These are phyloP conservation scores for Apiospora malaysiana DNA, from an alignment of 2,329 filamentous ascomycete species.

Conservation along the genomic window DNA sequence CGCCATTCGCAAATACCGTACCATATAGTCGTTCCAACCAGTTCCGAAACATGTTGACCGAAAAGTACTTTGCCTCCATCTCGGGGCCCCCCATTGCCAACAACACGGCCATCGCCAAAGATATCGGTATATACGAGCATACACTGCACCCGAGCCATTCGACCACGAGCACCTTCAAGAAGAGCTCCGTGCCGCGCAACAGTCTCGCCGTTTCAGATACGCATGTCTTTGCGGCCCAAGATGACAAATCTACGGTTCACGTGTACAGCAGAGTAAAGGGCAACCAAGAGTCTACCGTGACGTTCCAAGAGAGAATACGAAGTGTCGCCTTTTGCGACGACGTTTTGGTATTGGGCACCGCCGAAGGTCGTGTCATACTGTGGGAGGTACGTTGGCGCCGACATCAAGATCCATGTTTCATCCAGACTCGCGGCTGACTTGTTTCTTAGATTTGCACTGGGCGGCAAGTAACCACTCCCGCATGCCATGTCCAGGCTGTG, in stretches of 20 bases:
- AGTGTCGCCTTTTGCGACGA: slow-evolving; percentile 76
- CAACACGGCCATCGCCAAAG: slow-evolving; percentile 71
- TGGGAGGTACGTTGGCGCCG: slow-evolving; percentile 76
- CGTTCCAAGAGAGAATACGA: slow-evolving; percentile 85
- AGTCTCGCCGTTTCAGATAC: slow-evolving; percentile 79
- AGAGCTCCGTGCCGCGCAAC: slow-evolving; percentile 81
- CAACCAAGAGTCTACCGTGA: slow-evolving; percentile 86
- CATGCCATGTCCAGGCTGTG: slow-evolving; percentile 80
- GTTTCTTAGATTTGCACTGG: slow-evolving; percentile 70
- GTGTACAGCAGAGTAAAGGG: slow-evolving; percentile 86
- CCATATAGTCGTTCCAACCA: not conserved
- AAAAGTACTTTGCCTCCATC: slow-evolving; percentile 65
- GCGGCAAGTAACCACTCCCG: slow-evolving; percentile 75
- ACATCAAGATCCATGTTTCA: not conserved
- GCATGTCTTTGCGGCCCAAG: slow-evolving; percentile 90
- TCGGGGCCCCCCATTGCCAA: slow-evolving; percentile 63
- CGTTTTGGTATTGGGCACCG: slow-evolving; percentile 80
- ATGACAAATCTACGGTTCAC: slow-evolving; percentile 89
- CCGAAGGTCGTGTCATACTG: slow-evolving; percentile 82
- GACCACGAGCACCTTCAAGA: slow-evolving; percentile 86
- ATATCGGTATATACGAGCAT: slow-evolving; percentile 87
- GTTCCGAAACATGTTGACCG: slow-evolving; percentile 56
- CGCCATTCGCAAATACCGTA: slow-evolving; percentile 9
- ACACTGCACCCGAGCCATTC: slow-evolving; percentile 78
- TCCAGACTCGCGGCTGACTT: not conserved